Evolutionary conservation across 2,329 filamentous ascomycete species (phyloP), one percentile per base, ranked within the genome.

Genomic region (Fusarium sulawesiense): DNA sequence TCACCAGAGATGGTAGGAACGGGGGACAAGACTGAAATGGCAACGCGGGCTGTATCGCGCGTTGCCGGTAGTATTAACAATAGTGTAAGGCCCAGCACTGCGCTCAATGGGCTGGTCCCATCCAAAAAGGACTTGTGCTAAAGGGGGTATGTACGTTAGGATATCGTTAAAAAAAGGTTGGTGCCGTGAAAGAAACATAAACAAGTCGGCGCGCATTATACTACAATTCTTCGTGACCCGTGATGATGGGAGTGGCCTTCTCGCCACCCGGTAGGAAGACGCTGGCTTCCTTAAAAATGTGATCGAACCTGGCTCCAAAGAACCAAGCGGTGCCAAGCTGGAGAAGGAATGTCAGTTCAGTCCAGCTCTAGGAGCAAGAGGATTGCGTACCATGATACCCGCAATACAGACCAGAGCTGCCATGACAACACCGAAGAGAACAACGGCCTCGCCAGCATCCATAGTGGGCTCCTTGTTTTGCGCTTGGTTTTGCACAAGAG

Each of bases 271-370:
- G 67, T 37, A 78, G 60, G 30, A 76, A 61, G 21, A 68, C 60
- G 51, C 71, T 71, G 12, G 70, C 59, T 47, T 80, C 73, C 37
- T 67, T 65, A 37, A 78, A 77, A 23, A 79, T 60, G 25, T 76
- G 72, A 78, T 97, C 93, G 80, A 97, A 96, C 60, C 91, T 88
- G 30, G 94, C 94, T 60, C 95, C 94, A 70, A 94, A 85, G 53
- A 92, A 82, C 87, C 89, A 97, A 12, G 95, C 95, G 41, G 87
- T 81, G 56, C 89, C 89, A 71, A 97, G 82, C 94, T 98, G 73
- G 55, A 56, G 25, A 27, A 13, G 7, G 9, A 16, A 50, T 23
- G 34, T 68, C 48, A 64, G 56, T 61, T 42, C 41, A 42, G 29
- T 23, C 27, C 16, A 13, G 23, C 25, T 12, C 32, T 18, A 23